Percentiles rank a stretch among this genome's conserved stretches.
Conservation (phyloP, 805 yeast species). For the Nematodospora valgi region DNA sequence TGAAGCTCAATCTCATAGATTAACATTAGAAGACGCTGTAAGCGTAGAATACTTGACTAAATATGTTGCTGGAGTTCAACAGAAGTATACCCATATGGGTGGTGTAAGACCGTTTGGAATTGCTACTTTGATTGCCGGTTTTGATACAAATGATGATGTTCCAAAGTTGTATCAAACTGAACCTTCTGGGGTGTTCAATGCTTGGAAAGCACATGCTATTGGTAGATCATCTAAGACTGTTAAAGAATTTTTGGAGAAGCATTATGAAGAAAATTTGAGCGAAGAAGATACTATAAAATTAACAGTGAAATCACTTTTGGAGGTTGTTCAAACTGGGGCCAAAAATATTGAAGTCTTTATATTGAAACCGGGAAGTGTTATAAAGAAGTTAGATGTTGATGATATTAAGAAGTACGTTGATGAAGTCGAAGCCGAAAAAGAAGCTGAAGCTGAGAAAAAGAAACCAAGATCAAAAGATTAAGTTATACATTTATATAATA, state of each 20-base stretch:
- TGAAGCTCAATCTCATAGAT: slow-evolving; percentile 92
- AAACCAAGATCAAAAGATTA: slow-evolving; percentile 35
- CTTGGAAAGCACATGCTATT: slow-evolving; percentile 97
- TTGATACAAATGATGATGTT: slow-evolving; percentile 75
- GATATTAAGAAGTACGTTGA: slow-evolving; percentile 73
- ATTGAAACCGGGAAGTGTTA: slow-evolving; percentile 64
- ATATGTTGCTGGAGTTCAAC: slow-evolving; percentile 97
- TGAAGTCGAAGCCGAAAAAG: slow-evolving; percentile 85
- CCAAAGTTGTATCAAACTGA: slow-evolving; percentile 93
- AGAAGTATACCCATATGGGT: slow-evolving; percentile 94
- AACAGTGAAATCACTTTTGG: slow-evolving; percentile 82
- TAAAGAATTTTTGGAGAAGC: slow-evolving; percentile 90
- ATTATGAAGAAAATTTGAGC: slow-evolving; percentile 60
- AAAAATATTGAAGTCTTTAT: slow-evolving; percentile 92
- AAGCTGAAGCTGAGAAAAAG: slow-evolving; percentile 74
- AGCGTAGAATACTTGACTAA: slow-evolving; percentile 87
- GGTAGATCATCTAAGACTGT: slow-evolving; percentile 95
- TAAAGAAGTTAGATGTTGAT: slow-evolving; percentile 61
- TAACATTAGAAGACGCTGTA: slow-evolving; percentile 94
- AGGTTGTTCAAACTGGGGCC: slow-evolving; percentile 97
- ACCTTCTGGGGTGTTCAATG: slow-evolving; percentile 94
- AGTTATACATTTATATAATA: not conserved
- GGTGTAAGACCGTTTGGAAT: slow-evolving; percentile 99
- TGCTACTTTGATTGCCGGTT: slow-evolving; percentile 92
- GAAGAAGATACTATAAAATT: slow-evolving; percentile 74